phyloP scores from a whole-genome alignment of 2,329 filamentous ascomycete species.

The Daldinia eschscholtzii region DNA sequence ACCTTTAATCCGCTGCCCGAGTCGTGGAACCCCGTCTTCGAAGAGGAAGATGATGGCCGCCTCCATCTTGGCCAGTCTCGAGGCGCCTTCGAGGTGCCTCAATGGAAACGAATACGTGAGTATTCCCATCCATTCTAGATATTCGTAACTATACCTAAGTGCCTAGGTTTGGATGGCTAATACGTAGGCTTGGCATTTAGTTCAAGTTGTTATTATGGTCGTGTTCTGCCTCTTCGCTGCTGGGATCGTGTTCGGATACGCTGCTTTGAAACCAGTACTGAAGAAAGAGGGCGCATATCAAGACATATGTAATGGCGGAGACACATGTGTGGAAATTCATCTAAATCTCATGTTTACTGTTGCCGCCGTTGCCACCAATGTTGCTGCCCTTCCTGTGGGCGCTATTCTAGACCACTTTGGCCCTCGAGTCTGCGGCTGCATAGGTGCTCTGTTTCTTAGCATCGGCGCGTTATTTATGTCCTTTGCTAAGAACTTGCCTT shows the following conservation, averaged over 20 bases:
- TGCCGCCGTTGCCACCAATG: constrained; percentile 88
- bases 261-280: constrained; percentile 84
- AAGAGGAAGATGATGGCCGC: constrained; percentile 55
- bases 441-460: constrained; percentile 76
- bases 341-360: constrained; percentile 95
- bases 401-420: constrained; percentile 87
- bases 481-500: constrained; percentile 71
- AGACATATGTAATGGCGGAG: constrained; percentile 65
- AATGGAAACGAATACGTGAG: constrained; percentile 67
- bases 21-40: constrained; percentile 61
- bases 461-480: constrained; percentile 80
- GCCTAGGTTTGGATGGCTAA: constrained; percentile 13
- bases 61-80: constrained; percentile 57
- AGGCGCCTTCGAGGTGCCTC: constrained; percentile 66
- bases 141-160: not conserved
- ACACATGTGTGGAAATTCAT: constrained; percentile 68
- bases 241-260: constrained; percentile 86
- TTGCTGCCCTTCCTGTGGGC: constrained; percentile 86
- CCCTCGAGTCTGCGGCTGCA: constrained; percentile 79
- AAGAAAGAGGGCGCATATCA: constrained; percentile 79
- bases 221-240: constrained; percentile 82
- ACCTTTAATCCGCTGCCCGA: constrained; percentile 69
- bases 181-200: constrained; percentile 55
- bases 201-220: constrained; percentile 76
- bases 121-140: constrained; percentile 27